A percentile compares a stretch with the other conserved stretches of the same genome.
Conservation (phyloP, 352 stramenopile genomes). For the Phytophthora parvispora region DNA sequence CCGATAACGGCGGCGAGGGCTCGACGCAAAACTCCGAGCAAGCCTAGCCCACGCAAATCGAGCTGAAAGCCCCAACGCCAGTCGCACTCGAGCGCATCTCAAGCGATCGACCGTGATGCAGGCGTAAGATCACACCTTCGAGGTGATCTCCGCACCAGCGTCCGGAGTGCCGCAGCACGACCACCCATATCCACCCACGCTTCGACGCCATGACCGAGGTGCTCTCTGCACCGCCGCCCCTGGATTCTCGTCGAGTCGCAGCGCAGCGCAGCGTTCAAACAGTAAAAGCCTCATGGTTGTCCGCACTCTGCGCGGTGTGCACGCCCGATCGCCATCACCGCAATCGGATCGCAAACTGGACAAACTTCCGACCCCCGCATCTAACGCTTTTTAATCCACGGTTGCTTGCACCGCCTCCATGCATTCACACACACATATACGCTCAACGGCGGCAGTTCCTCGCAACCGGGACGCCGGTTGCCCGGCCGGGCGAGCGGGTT, state of each 20-base stretch:
- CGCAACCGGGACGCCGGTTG: too few relatives aligned
- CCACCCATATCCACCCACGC: not conserved
- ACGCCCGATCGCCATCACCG: constrained; percentile 28
- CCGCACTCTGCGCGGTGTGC: constrained; percentile 12
- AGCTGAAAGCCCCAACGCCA: not conserved
- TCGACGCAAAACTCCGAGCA: constrained; percentile 4
- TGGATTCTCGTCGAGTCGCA: constrained; percentile 6
- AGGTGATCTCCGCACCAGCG: not conserved
- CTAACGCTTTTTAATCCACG: not conserved
- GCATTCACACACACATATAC: not conserved
- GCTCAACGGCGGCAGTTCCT: too few relatives aligned
- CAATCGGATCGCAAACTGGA: constrained; percentile 7
- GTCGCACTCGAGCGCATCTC: not conserved
- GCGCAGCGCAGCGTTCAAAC: constrained; percentile 20
- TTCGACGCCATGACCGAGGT: not conserved
- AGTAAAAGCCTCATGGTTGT: constrained; percentile 25
- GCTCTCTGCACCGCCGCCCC: not conserved
- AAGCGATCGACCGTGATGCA: not conserved
- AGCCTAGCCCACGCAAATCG: not conserved
- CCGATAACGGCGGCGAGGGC: not conserved
- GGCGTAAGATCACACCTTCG: too few relatives aligned
- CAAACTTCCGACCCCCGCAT: constrained; percentile 15
- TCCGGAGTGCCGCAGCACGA: not conserved
- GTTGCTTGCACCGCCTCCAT: not conserved
- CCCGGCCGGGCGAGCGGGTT: too few relatives aligned